Evolutionary conservation across 2,329 filamentous ascomycete species (phyloP), one percentile per base, ranked within the genome.

Genomic region (Atkinsonella hypoxylon): DNA sequence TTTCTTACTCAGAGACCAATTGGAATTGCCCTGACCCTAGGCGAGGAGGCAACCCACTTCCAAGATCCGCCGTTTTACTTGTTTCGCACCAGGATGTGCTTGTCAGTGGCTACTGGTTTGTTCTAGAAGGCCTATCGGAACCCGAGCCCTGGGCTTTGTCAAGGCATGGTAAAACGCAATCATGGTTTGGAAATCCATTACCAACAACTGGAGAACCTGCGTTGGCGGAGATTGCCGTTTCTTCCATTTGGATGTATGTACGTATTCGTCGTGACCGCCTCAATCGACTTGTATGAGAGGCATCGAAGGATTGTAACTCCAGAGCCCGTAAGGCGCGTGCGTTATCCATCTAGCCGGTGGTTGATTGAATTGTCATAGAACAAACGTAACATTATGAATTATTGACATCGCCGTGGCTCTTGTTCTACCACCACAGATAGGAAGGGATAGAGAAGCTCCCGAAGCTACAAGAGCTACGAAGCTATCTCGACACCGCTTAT

Each of bases 131-230:
- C 42, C 30, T 47, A 38, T 47, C 43, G 38, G 43, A 42, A 43
- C 22, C 47, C 51, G 43, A 42, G 51, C 22, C 47, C 51, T 31
- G 13, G 43, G 51, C 39, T 43, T 53, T 39, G 47, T 47, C 47
- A 45, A 31, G 39, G 48, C 45, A 39, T 34, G 18, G 44, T 50
- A 50, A 50, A 39, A 26, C 47, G 43, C n/a, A 17, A 39, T 31
- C 44, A 30, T 53, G 50, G 49, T 52, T 52, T 49, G 50, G 50
- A 34, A 51, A 31, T 47, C 26, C 10, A 43, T 43, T 50, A 48
- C 22, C 39, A 48, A 40, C 22, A 48, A 42, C 39, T 48, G 39
- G 40, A 18, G 20, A 49, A 31, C 40, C 47, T 40, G 22, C 40
- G 34, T 36, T 20, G 30, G 26, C 26, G 26, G 26, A 26, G 26